These are phyloP conservation scores for Kwoniella dejecticola DNA, from an alignment of 768 basidiomycete species.

Conservation along the genomic window DNA sequence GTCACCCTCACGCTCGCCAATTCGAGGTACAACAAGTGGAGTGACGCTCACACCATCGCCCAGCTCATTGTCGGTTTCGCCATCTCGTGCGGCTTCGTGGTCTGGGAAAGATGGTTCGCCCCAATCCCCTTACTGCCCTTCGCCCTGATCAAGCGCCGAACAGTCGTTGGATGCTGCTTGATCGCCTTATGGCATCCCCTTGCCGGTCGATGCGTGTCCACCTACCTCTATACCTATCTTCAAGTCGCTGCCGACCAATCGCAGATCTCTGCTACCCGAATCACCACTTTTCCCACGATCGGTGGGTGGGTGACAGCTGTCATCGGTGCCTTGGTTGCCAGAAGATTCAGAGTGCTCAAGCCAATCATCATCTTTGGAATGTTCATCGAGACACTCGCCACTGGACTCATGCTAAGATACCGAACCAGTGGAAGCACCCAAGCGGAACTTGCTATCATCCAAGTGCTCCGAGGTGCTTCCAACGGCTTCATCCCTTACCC, in stretches of 20 bases:
- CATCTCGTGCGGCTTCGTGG: constrained; percentile 36
- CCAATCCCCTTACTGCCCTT: constrained; percentile 53
- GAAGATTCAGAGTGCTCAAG: constrained; percentile 48
- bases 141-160: constrained; percentile 45
- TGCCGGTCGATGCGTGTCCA: constrained; percentile 36
- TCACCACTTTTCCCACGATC: constrained; percentile 31
- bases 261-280: constrained; percentile 27
- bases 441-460: constrained; percentile 49
- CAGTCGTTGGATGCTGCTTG: constrained; percentile 45
- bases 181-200: constrained; percentile 51
- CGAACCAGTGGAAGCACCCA: constrained; percentile 31
- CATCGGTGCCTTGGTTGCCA: constrained; percentile 33
- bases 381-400: constrained; percentile 39
- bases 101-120: constrained; percentile 50
- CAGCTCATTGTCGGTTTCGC: constrained; percentile 44
- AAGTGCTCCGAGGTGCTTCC: constrained; percentile 41
- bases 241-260: constrained; percentile 41
- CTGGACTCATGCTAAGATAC: constrained; percentile 53
- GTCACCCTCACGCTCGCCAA: constrained; percentile 53
- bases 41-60: constrained; percentile 50
- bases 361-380: constrained; percentile 52
- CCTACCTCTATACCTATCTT: constrained; percentile 39
- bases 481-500: constrained; percentile 52
- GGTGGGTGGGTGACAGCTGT: constrained; percentile 36
- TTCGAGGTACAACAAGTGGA: constrained; percentile 44